Percentiles rank a stretch among this genome's conserved stretches.
Evolutionary conservation across 805 yeast species (phyloP).

Genomic region (Wickerhamiella azyma): DNA sequence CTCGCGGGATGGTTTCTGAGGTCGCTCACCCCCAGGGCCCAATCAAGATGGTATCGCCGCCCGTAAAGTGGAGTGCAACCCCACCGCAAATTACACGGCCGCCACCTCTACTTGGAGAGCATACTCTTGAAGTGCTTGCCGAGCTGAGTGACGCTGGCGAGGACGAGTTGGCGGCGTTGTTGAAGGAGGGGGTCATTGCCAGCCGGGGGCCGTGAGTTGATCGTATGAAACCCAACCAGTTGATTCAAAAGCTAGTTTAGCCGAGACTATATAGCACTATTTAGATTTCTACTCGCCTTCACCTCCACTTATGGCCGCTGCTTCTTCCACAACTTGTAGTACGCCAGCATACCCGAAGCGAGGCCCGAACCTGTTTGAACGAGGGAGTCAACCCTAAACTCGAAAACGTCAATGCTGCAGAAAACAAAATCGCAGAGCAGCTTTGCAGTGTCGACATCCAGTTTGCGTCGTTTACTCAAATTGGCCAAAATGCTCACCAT

Average conservation of each 20-base stretch:
- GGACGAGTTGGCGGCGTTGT: constrained; percentile 19
- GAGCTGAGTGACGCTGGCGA: constrained; percentile 16
- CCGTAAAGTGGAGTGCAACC: constrained; percentile 28
- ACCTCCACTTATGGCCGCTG: no score
- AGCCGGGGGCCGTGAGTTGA: neutral
- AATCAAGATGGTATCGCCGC: constrained; percentile 27
- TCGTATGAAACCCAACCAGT: neutral
- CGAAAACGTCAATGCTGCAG: constrained; percentile 21
- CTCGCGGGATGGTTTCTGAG: constrained; percentile 27
- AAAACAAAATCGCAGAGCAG: constrained; percentile 20
- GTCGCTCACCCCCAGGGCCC: constrained; percentile 28
- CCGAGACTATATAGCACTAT: no score
- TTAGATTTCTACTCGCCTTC: no score
- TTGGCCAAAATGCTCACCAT: constrained; percentile 17
- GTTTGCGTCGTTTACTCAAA: constrained; percentile 4
- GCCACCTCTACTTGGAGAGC: constrained; percentile 31
- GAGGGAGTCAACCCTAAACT: constrained; percentile 13
- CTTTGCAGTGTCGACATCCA: constrained; percentile 15
- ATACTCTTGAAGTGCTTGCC: constrained; percentile 25
- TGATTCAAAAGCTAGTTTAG: no score
- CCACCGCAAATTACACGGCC: constrained; percentile 25
- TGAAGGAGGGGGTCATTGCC: constrained; percentile 19
- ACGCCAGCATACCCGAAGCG: constrained; percentile 17
- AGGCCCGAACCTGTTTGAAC: constrained; percentile 20
- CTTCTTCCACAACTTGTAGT: constrained; percentile 12